Percentiles rank a stretch among this genome's conserved stretches.
phyloP scores from a whole-genome alignment of 345 rosid species.

The Populus ilicifolia region DNA sequence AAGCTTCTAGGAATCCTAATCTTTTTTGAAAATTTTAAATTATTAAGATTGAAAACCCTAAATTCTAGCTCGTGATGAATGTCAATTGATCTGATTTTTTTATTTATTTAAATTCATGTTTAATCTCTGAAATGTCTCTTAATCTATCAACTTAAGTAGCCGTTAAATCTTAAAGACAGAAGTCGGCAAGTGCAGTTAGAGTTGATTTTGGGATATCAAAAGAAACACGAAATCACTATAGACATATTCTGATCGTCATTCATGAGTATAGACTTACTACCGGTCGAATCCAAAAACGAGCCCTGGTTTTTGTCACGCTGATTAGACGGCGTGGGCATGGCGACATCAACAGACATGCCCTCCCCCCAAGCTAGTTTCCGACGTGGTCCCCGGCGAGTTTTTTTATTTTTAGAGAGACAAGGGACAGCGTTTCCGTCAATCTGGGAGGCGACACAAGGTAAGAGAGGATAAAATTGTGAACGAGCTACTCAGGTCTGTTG shows the following conservation, averaged over 20 bases:
- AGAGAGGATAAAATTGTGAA: slow-evolving; percentile 2
- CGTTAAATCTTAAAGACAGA: neutral
- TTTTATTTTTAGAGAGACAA: neutral
- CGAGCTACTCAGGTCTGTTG: neutral
- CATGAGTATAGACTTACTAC: slow-evolving; percentile 28
- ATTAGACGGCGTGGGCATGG: slow-evolving; percentile 38
- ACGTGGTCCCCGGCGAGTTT: slow-evolving; percentile 15
- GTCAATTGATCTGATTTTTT: neutral
- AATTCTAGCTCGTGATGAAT: neutral
- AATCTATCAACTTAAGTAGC: neutral
- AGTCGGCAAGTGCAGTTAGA: neutral
- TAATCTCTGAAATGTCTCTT: neutral
- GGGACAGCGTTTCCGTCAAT: neutral
- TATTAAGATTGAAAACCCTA: neutral
- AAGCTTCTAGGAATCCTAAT: neutral
- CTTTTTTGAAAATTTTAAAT: neutral
- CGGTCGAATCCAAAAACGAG: slow-evolving; percentile 40
- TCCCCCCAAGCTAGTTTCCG: neutral
- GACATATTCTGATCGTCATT: neutral
- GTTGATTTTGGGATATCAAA: neutral
- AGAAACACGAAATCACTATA: neutral
- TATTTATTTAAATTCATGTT: neutral
- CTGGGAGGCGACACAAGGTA: slow-evolving; percentile 5
- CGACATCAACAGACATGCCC: slow-evolving; percentile 1
- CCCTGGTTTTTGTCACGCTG: slow-evolving; percentile 41